Evolutionary conservation across 2,329 filamentous ascomycete genomes (phyloP).

Genomic region (Sarocladium strictum): DNA sequence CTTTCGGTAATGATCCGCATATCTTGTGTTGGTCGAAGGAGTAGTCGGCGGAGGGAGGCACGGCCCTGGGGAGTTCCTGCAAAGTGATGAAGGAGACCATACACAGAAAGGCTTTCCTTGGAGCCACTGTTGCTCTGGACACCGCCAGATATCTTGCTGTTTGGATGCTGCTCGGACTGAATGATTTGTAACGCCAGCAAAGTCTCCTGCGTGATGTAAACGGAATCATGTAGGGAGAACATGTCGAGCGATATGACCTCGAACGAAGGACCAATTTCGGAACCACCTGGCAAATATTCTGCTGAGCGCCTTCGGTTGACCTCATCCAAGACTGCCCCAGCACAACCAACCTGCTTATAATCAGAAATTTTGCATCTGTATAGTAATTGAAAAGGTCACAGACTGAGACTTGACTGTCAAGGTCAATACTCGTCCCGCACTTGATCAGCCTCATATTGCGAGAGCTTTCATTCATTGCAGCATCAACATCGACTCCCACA

Average conservation of each 20-base stretch:
- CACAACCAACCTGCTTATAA: constrained; percentile 70
- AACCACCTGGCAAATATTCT: constrained; percentile 56
- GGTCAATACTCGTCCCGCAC: constrained; percentile 63
- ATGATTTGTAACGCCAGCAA: constrained; percentile 80
- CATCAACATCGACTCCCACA: neutral
- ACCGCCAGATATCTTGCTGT: constrained; percentile 65
- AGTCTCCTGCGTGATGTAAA: constrained; percentile 79
- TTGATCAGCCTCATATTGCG: constrained; percentile 58
- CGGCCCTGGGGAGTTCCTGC: constrained; percentile 77
- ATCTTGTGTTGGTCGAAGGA: constrained; percentile 72
- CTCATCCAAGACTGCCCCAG: constrained; percentile 78
- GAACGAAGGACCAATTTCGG: constrained; percentile 43
- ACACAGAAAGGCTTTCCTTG: constrained; percentile 80
- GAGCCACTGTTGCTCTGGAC: constrained; percentile 42
- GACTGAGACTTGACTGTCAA: constrained; percentile 68
- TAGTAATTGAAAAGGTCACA: too few species aligned
- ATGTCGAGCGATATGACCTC: constrained; percentile 62
- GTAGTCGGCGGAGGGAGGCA: constrained; percentile 65
- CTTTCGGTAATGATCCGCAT: constrained; percentile 63
- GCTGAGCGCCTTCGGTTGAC: constrained; percentile 57
- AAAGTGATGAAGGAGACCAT: constrained; percentile 71
- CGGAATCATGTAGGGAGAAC: constrained; percentile 60
- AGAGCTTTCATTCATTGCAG: constrained; percentile 26
- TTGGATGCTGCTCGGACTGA: constrained; percentile 75
- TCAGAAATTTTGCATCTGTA: neutral